These are phyloP conservation scores for Naganishia cerealis DNA, from an alignment of 1,284 basidiomycete genomes.

Conservation along the genomic window DNA sequence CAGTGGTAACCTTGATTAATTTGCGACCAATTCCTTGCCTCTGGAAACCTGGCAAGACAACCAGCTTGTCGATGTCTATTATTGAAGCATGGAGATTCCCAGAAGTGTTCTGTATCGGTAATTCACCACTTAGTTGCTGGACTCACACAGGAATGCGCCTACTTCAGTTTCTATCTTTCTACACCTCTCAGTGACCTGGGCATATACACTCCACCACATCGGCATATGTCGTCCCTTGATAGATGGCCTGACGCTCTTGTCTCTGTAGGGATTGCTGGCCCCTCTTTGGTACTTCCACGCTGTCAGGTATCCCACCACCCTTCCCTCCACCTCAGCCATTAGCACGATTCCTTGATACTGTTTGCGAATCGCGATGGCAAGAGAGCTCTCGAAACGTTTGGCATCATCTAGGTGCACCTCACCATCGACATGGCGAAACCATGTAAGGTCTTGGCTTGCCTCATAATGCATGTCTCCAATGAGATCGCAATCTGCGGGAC, in stretches of 20 bases:
- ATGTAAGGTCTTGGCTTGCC: conserved; percentile 1
- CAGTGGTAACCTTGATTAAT: conserved; percentile 1
- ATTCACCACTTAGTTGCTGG: not conserved
- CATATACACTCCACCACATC: conserved; percentile 5
- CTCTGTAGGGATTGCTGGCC: conserved; percentile 1
- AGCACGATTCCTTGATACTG: conserved; percentile 16
- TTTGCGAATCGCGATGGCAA: conserved; percentile 10
- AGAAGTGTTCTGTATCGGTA: not conserved
- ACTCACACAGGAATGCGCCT: conserved; percentile 17
- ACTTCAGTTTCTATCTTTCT: not conserved
- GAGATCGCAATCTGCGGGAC: not conserved
- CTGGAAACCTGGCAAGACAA: conserved; percentile 3
- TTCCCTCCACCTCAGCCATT: conserved; percentile 9
- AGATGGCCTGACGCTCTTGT: not conserved
- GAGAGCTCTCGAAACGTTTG: not conserved
- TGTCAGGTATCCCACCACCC: conserved; percentile 15
- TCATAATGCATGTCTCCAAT: conserved; percentile 11
- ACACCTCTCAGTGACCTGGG: conserved; percentile 7
- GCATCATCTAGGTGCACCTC: not conserved
- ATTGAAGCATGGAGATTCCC: too few species aligned
- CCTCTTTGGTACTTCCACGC: conserved; percentile 2
- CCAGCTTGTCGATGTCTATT: conserved; percentile 12
- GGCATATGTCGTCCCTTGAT: not conserved
- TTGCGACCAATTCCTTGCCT: conserved; percentile 18
- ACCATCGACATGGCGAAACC: not conserved